phyloP scores from a whole-genome alignment of 2,329 filamentous ascomycete species.

The Sporothrix phasma region DNA sequence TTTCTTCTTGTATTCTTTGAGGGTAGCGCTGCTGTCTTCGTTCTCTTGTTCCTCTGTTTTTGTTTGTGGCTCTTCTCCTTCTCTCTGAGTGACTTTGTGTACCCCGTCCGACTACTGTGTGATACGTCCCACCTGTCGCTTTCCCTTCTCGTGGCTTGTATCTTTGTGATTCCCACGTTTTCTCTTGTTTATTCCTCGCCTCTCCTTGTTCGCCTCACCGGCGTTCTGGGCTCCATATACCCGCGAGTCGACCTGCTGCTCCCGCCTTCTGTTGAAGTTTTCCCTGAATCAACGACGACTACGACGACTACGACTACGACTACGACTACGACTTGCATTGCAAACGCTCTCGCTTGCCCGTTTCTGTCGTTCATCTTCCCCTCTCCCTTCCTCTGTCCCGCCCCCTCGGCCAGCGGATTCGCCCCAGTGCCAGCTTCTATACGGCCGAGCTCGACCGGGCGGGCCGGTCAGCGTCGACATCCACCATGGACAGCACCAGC shows the following conservation, averaged over 20 bases:
- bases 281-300: not conserved
- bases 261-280: not conserved
- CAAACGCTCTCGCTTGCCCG: not conserved
- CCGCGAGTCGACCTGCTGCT: not conserved
- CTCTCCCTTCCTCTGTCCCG: not conserved
- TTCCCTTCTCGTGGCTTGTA: not conserved
- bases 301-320: not conserved
- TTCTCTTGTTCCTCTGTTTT: not conserved
- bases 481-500: not conserved
- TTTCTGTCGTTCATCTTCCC: not conserved
- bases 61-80: not conserved
- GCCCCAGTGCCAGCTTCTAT: not conserved
- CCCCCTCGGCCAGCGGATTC: too few species aligned
- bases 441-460: not conserved
- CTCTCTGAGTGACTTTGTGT: too few species aligned
- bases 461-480: not conserved
- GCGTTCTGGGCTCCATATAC: not conserved
- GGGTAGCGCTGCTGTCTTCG: too few species aligned
- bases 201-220: not conserved
- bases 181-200: not conserved
- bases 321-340: not conserved
- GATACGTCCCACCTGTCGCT: not conserved
- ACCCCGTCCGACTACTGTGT: too few species aligned
- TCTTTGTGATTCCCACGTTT: not conserved
- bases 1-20: too few species aligned